These are phyloP conservation scores for Epichloe hybrida DNA, from an alignment of 2,329 filamentous ascomycete species.

Conservation along the genomic window DNA sequence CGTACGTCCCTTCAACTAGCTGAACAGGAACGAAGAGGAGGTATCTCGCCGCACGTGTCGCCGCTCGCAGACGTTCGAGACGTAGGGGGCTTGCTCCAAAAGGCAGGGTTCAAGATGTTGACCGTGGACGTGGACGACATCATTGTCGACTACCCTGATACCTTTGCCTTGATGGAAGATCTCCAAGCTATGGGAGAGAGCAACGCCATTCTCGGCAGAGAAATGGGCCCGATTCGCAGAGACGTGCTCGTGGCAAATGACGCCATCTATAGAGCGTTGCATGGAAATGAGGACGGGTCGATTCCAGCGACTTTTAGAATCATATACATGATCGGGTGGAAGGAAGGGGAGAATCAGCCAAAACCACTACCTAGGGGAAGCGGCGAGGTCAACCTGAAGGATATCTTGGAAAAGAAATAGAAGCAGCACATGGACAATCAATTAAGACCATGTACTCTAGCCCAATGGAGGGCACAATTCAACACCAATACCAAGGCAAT, in stretches of 20 bases:
- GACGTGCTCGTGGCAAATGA: conserved; percentile 82
- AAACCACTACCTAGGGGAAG: conserved; percentile 79
- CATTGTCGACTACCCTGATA: conserved; percentile 83
- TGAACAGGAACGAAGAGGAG: conserved; percentile 80
- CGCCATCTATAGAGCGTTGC: conserved; percentile 75
- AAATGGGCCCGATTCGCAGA: conserved; percentile 61
- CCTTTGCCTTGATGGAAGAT: conserved; percentile 83
- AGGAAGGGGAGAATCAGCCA: conserved; percentile 64
- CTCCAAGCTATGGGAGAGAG: conserved; percentile 93
- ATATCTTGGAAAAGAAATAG: conserved; percentile 46
- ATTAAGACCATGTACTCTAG: not conserved
- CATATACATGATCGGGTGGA: conserved; percentile 99
- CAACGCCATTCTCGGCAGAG: conserved; percentile 76
- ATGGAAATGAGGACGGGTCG: conserved; percentile 65
- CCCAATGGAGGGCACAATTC: not conserved
- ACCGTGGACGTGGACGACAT: conserved; percentile 98
- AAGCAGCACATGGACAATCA: not conserved
- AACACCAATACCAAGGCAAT: not conserved
- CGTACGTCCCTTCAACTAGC: conserved; percentile 87
- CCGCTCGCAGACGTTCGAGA: conserved; percentile 87
- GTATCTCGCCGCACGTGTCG: conserved; percentile 80
- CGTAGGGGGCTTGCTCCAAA: conserved; percentile 78
- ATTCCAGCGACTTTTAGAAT: conserved; percentile 86
- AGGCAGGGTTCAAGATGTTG: conserved; percentile 85
- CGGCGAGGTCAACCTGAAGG: conserved; percentile 77